phyloP scores from a whole-genome alignment of 768 basidiomycete species.

The Chalciporus sphaerocephalus region DNA sequence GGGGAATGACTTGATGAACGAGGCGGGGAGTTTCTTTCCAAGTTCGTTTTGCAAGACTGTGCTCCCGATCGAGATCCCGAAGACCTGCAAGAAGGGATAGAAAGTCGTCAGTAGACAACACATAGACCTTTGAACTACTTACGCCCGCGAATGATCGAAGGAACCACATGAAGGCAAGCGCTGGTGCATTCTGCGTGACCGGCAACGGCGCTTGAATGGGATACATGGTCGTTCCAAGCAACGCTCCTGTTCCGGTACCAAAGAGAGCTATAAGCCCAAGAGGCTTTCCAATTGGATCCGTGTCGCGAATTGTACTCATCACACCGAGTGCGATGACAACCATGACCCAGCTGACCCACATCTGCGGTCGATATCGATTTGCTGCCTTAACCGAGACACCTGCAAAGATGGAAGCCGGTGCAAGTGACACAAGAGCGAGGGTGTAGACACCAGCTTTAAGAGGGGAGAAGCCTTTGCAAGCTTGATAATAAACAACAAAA shows the following conservation, averaged over 20 bases:
- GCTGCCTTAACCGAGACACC: constrained; percentile 37
- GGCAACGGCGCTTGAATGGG: constrained; percentile 33
- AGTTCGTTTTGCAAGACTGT: too few species aligned
- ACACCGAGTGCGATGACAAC: constrained; percentile 35
- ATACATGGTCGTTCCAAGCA: constrained; percentile 23
- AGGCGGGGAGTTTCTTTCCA: constrained; percentile 35
- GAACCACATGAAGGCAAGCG: constrained; percentile 36
- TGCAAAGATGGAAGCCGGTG: constrained; percentile 36
- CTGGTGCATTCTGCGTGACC: constrained; percentile 34
- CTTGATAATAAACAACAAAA: constrained; percentile 38
- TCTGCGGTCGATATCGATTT: constrained; percentile 36
- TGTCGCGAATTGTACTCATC: constrained; percentile 24
- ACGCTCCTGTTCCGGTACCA: constrained; percentile 11
- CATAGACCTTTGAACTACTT: not conserved
- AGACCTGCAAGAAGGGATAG: constrained; percentile 29
- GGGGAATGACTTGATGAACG: constrained; percentile 34
- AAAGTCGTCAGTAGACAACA: not conserved
- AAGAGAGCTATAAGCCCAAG: too few species aligned
- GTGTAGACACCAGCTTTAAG: too few species aligned
- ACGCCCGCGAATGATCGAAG: constrained; percentile 30
- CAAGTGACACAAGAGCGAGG: too few species aligned
- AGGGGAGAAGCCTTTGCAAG: too few species aligned
- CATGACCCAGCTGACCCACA: constrained; percentile 35
- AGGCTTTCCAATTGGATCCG: constrained; percentile 23
- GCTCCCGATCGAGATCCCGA: constrained; percentile 52